Base-by-base conservation (phyloP, 306 rosid genomes). In the Lotus japonicus region DNA sequence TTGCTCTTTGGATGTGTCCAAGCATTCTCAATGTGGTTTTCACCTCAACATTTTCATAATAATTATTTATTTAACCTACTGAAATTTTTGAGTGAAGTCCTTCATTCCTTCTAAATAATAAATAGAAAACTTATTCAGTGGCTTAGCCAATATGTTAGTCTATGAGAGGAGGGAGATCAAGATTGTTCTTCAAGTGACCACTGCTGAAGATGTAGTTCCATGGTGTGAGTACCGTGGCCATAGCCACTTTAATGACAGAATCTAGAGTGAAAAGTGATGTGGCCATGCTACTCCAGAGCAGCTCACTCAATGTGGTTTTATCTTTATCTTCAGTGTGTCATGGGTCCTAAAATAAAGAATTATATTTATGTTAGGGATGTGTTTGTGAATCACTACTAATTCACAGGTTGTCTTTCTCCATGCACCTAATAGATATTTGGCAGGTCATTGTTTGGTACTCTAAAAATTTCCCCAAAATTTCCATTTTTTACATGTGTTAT, bases 1-100 rank as follows among this genome's bases (percentile, higher is more conserved):
- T 71, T 18, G 65, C 48, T 59, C 54, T 60, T 57, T 8, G 65
- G 71, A 62, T 62, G 35, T 68, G 12, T 26, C 36, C 51, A 53
- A 42, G 21, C 16, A 52, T 41, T 69, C 19, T 14, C 41, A 64
- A 15, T 51, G 48, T 58, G 46, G 18, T 72, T 49, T 55, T 56
- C 33, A 23, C 53, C 72, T 33, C 10, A 56, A 57, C 65, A 8
- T 5, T 16, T 50, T 61, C 35, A 5, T 53, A 39, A 60, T 35
- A 36, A 45, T 36, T n/a, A 14, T 58, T 67, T 72, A 35, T 46
- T 42, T 39, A 56, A 72, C 17, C 56, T 33, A 15, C 66, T 28
- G 64, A 66, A 51, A 50, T 63, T 59, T n/a, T 38, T 19, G 42
- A 21, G 54, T 31, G 11, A 61, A 70, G 45, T 28, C 45, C 36